These are phyloP conservation scores for Salmacisia buchloeana DNA, from an alignment of 1,284 basidiomycete genomes.

Conservation along the genomic window DNA sequence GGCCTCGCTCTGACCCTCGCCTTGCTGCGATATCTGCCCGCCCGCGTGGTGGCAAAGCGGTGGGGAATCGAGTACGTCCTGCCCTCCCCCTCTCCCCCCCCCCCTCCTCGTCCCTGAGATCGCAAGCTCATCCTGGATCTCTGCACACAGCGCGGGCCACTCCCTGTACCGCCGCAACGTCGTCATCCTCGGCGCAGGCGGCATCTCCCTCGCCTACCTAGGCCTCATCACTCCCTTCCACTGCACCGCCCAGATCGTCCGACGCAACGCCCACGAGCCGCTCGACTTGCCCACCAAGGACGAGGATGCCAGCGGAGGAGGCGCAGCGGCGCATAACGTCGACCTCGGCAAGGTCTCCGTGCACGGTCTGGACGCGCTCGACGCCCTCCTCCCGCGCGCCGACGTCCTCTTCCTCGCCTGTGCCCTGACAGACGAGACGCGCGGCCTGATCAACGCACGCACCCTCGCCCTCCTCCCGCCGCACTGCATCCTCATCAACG, in stretches of 20 bases:
- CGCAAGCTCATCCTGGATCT: not conserved
- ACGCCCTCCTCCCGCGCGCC: not conserved
- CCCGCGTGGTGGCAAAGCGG: slow-evolving; percentile 12
- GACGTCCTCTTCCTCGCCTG: slow-evolving; percentile 25
- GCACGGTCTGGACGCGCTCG: slow-evolving; percentile 8
- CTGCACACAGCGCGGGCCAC: not conserved
- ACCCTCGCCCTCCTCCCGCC: slow-evolving; percentile 6
- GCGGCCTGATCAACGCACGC: not conserved
- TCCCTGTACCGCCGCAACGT: slow-evolving; percentile 16
- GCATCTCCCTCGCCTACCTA: slow-evolving; percentile 14
- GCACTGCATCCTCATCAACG: slow-evolving; percentile 11
- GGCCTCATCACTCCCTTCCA: slow-evolving; percentile 18
- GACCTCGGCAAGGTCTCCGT: slow-evolving; percentile 4
- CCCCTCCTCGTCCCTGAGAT: not conserved
- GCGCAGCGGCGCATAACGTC: too few species aligned
- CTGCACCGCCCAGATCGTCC: slow-evolving; percentile 15
- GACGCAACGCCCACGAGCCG: not conserved
- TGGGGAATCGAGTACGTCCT: slow-evolving; percentile 15
- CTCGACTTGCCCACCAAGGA: not conserved
- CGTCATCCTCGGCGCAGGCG: slow-evolving; percentile 27
- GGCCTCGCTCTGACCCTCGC: slow-evolving; percentile 21
- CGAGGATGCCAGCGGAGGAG: too few species aligned
- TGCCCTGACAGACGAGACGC: slow-evolving; percentile 18
- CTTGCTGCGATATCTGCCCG: slow-evolving; percentile 18
- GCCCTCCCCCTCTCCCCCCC: not conserved